Base-by-base conservation (phyloP, 805 yeast genomes). In the Saturnispora mendoncae region DNA sequence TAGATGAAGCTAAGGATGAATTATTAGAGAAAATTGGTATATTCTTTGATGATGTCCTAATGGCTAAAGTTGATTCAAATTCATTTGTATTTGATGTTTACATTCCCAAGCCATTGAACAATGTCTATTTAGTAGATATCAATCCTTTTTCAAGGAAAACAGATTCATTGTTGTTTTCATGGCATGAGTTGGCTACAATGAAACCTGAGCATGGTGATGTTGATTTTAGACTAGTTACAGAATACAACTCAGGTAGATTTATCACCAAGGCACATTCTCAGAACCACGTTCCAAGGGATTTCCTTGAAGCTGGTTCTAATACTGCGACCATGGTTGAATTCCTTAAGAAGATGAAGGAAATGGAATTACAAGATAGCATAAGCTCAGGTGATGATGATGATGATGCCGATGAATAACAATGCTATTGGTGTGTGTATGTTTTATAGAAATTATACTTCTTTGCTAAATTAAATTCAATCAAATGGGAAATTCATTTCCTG, bases 281-380 rank as follows among this genome's bases (percentile, higher is more conserved):
- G 52, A 85, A 80, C 57, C 88, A 84, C 53, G 95, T 92, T 2
- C 99, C 99, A 0, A 69, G 73, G 39, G 99, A 92, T 53, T 76
- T 92, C 17, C 82, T 92, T 4, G 92, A 86, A 56, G 95, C 96
- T 2, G 69, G 84, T 26, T 53, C 76, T 51, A 78, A 82, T 50
- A 72, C 88, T 0, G 67, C 70, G 17, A 72, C 81, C 0, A 80
- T 86, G 72, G 78, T 74, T 10, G 87, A 81, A 38, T 61, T 84
- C 47, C 76, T 83, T 0, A 67, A 67, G 44, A 68, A 76, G 43
- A 81, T 86, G 25, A 42, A 40, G 28, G 46, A 46, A 7, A 25
- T 39, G 38, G 45, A 47, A 20, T 12, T 45, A 17, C 23, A 38
- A 6, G 41, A 34, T 9, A 44, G 37, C 14, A 14, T 17, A 10